Conservation (phyloP, 176 grass and related monocot species). For the Oryza meridionalis region DNA sequence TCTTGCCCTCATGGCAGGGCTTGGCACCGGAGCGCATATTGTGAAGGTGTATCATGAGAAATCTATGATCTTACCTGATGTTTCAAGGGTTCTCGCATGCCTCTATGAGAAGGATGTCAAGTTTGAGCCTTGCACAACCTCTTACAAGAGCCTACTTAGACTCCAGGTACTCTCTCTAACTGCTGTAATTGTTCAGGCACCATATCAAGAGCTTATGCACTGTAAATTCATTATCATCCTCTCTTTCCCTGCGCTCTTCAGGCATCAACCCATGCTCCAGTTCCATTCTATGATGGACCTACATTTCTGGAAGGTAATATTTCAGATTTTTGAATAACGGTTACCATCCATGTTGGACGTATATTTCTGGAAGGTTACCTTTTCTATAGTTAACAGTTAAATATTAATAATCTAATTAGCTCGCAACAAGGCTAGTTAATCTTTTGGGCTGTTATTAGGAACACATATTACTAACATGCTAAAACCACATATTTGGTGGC, state of each 20-base stretch:
- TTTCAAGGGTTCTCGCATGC: constrained; percentile 87
- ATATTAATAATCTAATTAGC: constrained; percentile 23
- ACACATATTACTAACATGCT: not conserved
- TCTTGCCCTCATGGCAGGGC: constrained; percentile 54
- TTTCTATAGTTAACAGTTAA: not conserved
- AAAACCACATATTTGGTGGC: not conserved
- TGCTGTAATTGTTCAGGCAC: not conserved
- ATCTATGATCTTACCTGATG: constrained; percentile 69
- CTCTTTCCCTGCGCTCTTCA: constrained; percentile 37
- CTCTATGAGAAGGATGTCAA: constrained; percentile 81
- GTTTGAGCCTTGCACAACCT: constrained; percentile 39
- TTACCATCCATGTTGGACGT: not conserved
- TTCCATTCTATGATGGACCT: constrained; percentile 66
- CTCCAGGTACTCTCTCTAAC: constrained; percentile 67
- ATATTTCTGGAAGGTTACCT: constrained; percentile 20
- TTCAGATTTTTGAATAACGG: constrained; percentile 30
- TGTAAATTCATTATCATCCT: constrained; percentile 10
- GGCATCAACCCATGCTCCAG: constrained; percentile 66
- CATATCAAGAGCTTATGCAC: constrained; percentile 25
- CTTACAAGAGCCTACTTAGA: constrained; percentile 65
- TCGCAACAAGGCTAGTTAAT: constrained; percentile 24
- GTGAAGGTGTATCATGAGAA: constrained; percentile 81
- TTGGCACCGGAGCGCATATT: constrained; percentile 43
- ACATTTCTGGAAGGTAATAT: constrained; percentile 74
- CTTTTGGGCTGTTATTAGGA: constrained; percentile 1